phyloP scores from a whole-genome alignment of 2,329 filamentous ascomycete genomes.

The Calycina herbarum region DNA sequence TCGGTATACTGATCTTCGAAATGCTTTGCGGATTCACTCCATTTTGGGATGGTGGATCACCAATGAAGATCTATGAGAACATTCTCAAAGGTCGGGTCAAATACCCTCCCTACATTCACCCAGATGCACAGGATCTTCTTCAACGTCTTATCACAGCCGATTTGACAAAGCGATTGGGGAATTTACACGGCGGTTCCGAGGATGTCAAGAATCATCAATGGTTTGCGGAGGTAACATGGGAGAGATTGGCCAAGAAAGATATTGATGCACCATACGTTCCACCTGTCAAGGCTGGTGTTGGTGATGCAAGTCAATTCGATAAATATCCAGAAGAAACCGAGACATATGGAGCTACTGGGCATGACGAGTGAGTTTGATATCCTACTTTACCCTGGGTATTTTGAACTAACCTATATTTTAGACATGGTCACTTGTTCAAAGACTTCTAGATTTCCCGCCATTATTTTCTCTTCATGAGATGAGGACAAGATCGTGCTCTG shows the following conservation, averaged over 20 bases:
- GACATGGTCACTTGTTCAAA: constrained; percentile 5
- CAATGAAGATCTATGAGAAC: constrained; percentile 99
- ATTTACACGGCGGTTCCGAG: constrained; percentile 83
- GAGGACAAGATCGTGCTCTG: constrained; percentile 1
- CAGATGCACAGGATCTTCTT: constrained; percentile 89
- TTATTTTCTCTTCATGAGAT: neutral
- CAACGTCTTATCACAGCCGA: constrained; percentile 92
- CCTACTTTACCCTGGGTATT: neutral
- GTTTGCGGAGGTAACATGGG: constrained; percentile 98
- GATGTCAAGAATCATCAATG: constrained; percentile 95
- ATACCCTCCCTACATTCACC: constrained; percentile 93
- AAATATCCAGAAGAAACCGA: constrained; percentile 97
- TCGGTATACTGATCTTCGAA: constrained; percentile 98
- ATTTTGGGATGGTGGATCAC: constrained; percentile 97
- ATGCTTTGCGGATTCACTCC: constrained; percentile 99
- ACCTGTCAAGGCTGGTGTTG: constrained; percentile 87
- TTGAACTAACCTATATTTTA: constrained; percentile 2
- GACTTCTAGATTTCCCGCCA: neutral
- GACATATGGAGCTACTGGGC: constrained; percentile 75
- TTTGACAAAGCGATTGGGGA: constrained; percentile 90
- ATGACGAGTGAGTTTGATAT: constrained; percentile 76
- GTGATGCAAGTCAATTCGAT: constrained; percentile 96
- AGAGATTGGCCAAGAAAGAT: constrained; percentile 88
- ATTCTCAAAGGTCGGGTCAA: constrained; percentile 95
- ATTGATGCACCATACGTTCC: constrained; percentile 98